Conservation (phyloP, 306 rosid species). For the Lablab purpureus region DNA sequence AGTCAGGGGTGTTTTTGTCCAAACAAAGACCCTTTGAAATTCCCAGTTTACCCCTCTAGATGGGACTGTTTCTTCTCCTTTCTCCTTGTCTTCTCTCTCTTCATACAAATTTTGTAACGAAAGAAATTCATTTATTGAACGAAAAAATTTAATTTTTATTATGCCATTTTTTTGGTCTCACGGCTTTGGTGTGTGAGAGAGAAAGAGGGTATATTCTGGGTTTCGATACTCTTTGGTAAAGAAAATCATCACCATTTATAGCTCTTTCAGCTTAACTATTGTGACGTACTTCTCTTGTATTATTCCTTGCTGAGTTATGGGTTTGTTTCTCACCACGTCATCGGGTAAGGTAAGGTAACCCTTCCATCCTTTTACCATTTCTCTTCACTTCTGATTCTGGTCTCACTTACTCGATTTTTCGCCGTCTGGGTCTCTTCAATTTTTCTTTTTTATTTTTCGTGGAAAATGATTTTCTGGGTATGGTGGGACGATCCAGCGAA, state of each 20-base stretch:
- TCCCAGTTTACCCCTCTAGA: conserved; percentile 58
- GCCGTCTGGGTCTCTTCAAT: conserved; percentile 13
- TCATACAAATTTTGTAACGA: neutral
- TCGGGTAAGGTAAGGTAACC: conserved; percentile 52
- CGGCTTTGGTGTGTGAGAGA: conserved; percentile 17
- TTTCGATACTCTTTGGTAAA: conserved; percentile 54
- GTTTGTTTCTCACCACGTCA: conserved; percentile 22
- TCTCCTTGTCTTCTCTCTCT: conserved; percentile 21
- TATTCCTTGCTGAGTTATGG: conserved; percentile 16
- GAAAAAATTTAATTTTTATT: conserved; percentile 36
- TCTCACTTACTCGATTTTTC: conserved; percentile 18
- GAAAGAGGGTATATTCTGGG: conserved; percentile 64
- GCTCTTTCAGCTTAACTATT: conserved; percentile 38
- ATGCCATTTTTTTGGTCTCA: conserved; percentile 25
- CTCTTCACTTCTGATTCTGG: conserved; percentile 17
- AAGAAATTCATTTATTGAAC: conserved; percentile 2
- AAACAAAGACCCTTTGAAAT: neutral
- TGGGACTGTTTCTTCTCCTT: conserved; percentile 9
- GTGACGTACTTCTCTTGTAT: conserved; percentile 24
- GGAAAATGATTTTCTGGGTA: conserved; percentile 11
- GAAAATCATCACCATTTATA: conserved; percentile 47
- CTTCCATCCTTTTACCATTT: conserved; percentile 13
- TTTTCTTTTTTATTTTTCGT: neutral
- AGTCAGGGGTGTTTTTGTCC: conserved; percentile 48
- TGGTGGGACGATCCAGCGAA: conserved; percentile 41